Evolutionary conservation across 2,329 filamentous ascomycete genomes (phyloP), one percentile per base, ranked within the genome.

Genomic region (Sporothrix schenckii): DNA sequence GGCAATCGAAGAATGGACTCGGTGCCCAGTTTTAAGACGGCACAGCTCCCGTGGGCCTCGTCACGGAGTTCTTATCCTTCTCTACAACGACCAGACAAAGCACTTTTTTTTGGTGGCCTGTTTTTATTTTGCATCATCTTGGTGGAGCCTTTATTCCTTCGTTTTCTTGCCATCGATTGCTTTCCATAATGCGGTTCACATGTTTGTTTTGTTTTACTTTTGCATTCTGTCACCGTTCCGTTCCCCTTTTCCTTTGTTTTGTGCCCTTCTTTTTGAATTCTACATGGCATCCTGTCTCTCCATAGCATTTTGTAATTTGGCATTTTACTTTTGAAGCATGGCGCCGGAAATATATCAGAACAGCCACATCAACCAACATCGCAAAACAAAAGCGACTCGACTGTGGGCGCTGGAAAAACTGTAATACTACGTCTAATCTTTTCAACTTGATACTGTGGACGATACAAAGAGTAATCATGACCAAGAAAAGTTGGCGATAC

Each of bases 1-100:
- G 94, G 75, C 93, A 97, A 81, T 96, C 92, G 19, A 97, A 96
- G 81, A 97, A 93, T 79, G 94, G 94, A n/a, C 86, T 97, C 65
- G 93, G 93, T 39, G 91, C 94, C 65, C 91, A 92, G 66, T 97
- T 97, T 78, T 97, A 58, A 68, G 58, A 21, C n/a, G 49, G 16
- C 19, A n/a, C 19, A 7, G 16, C 16, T 21, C 49, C 49, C 49
- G 6, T 9, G 49, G 49, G 19, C 19, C 49, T 50, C 49, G 49
- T 30, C 24, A 54, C 14, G 30, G 24, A 24, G 3, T 14, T 54
- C n/a, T 27, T 30, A 30, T 16, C 27, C 27, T 54, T 16, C n/a
- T 13, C 14, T 16, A 27, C 39, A 39, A 27, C 41, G 58, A 27
- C 41, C 27, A 27, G 21, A 47, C 21, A 63, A 47, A 47, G 16